These are phyloP conservation scores for Camelina sativa DNA, from an alignment of 345 rosid species.

Conservation along the genomic window DNA sequence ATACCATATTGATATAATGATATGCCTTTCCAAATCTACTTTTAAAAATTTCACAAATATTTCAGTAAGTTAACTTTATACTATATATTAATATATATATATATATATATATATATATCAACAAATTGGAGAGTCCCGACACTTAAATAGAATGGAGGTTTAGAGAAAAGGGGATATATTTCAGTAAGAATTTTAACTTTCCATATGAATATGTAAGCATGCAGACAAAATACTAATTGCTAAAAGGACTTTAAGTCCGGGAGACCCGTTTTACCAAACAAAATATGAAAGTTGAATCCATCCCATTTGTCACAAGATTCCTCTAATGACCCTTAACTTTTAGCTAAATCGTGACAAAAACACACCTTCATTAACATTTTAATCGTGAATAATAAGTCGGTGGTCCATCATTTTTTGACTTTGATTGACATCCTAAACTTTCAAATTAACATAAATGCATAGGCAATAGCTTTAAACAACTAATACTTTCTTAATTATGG, in stretches of 20 bases:
- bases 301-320: slow-evolving; percentile 5
- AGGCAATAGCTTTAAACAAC: background rate
- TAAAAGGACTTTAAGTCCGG: background rate
- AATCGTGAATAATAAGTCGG: slow-evolving; percentile 2
- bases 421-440: slow-evolving; percentile 6
- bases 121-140: too few species aligned
- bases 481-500: background rate
- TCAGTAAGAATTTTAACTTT: background rate
- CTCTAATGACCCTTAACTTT: background rate
- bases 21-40: too few species aligned
- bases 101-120: too few species aligned
- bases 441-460: slow-evolving; percentile 8
- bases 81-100: too few species aligned
- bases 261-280: background rate
- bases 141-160: too few species aligned
- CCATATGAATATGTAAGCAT: background rate
- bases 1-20: too few species aligned
- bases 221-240: background rate
- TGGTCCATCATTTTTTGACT: slow-evolving; percentile 1
- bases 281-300: slow-evolving; percentile 2
- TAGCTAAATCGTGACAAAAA: slow-evolving; percentile 3
- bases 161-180: background rate
- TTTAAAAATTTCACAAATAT: too few species aligned
- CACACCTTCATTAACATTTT: background rate
- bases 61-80: too few species aligned